Evolutionary conservation across 2,329 filamentous ascomycete species (phyloP), one percentile per base, ranked within the genome.

Genomic region (Penicillium sp.): DNA sequence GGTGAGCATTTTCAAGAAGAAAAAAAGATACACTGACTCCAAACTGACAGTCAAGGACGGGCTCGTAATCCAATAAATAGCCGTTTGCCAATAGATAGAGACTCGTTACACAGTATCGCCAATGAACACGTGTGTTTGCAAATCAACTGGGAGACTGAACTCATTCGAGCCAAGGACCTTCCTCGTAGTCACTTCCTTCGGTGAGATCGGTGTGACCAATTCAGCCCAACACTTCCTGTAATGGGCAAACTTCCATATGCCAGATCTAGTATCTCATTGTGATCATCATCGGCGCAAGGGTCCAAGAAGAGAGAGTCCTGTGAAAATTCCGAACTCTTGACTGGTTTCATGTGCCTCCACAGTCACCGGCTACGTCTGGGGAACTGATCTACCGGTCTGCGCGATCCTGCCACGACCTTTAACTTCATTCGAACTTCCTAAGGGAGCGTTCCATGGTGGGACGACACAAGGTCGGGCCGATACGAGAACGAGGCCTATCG

Each of bases 51-150:
- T 39, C 16, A 44, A 41, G 18, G 9, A 21, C 18, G 42, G 42
- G 18, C 29, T n/a, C 9, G 7, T 28, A 4, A 21, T 3, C 9
- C 6, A 15, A 24, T 51, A 51, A 46, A 45, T 51, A 51, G 3
- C n/a, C 38, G 6, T 28, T 9, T 13, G 21, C 5, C 3, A 28
- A 38, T 8, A 24, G 29, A 12, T 3, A 33, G 29, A 13, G 13
- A n/a, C 33, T 18, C 23, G 43, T 46, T 42, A 51, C 49, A 42
- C 49, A 42, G 24, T n/a, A 39, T 34, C 24, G 23, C n/a, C n/a
- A 21, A 16, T 46, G 16, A 28, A 26, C 28, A 13, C 6, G 16
- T 6, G 24, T 21, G 24, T 42, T 28, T 51, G 7, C 18, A 51
- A 29, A 18, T 26, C 24, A 47, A 26, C 50, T 33, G 24, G 39